A percentile compares a stretch with the other conserved stretches of the same genome.
Conservation (phyloP, 2,329 filamentous ascomycete species). For the Pseudopyricularia cyperi region DNA sequence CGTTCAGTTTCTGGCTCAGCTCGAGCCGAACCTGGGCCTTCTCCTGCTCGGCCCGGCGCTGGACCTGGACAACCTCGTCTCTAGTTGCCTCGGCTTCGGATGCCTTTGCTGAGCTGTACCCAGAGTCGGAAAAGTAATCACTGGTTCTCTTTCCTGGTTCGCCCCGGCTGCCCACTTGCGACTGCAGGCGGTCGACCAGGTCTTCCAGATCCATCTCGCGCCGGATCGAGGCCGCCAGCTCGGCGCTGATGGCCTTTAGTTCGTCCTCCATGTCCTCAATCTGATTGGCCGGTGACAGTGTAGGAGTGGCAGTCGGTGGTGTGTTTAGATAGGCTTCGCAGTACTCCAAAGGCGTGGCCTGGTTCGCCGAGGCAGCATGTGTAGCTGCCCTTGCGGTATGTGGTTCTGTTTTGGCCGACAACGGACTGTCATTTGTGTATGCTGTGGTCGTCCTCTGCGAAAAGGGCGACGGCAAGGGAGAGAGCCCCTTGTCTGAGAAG, state of each 20-base stretch:
- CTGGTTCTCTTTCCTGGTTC: slow-evolving; percentile 64
- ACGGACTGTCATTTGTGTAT: slow-evolving; percentile 27
- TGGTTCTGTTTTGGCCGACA: slow-evolving; percentile 18
- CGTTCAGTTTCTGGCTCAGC: slow-evolving; percentile 73
- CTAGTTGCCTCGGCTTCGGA: slow-evolving; percentile 50
- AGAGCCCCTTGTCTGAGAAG: slow-evolving; percentile 32
- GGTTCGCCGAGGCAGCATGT: slow-evolving; percentile 26
- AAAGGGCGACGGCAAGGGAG: slow-evolving; percentile 37
- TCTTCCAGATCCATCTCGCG: slow-evolving; percentile 96
- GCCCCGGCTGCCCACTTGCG: slow-evolving; percentile 49
- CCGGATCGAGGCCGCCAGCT: slow-evolving; percentile 84
- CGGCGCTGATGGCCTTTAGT: slow-evolving; percentile 80
- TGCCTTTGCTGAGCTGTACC: slow-evolving; percentile 71
- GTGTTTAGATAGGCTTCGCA: slow-evolving; percentile 38
- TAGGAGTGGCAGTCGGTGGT: slow-evolving; percentile 24
- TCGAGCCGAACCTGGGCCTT: slow-evolving; percentile 78
- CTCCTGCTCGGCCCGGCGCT: slow-evolving; percentile 78
- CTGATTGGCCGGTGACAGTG: slow-evolving; percentile 29
- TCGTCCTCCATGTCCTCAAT: slow-evolving; percentile 90
- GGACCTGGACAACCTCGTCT: slow-evolving; percentile 69
- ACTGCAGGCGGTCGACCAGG: slow-evolving; percentile 73
- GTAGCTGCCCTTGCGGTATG: neutral
- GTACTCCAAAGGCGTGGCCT: slow-evolving; percentile 30
- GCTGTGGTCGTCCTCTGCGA: slow-evolving; percentile 25
- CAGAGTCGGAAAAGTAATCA: slow-evolving; percentile 97